Percentiles rank a stretch among this genome's conserved stretches.
Evolutionary conservation across 192 early-diverging fungal species (phyloP).

Genomic region (Linnemannia hyalina): DNA sequence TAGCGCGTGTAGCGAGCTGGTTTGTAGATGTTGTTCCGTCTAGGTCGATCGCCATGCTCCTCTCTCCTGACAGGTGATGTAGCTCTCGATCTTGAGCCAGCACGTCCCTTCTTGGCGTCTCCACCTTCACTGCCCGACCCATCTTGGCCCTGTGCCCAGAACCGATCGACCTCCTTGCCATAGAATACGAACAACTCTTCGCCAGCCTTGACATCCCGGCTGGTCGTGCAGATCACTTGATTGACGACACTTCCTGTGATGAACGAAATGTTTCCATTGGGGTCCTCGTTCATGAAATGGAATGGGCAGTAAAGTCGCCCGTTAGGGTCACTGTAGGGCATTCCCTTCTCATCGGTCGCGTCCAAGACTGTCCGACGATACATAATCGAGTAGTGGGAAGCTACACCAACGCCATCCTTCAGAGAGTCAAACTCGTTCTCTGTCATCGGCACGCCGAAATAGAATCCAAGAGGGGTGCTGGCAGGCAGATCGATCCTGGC

Average conservation of each 20-base stretch:
- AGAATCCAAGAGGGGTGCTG: slow-evolving; percentile 89
- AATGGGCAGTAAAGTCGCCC: slow-evolving; percentile 86
- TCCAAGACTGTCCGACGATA: slow-evolving; percentile 92
- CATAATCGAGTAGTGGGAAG: slow-evolving; percentile 93
- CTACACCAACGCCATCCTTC: slow-evolving; percentile 84
- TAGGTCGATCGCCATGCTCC: slow-evolving; percentile 28
- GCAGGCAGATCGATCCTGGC: slow-evolving; percentile 80
- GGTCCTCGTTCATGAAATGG: slow-evolving; percentile 89
- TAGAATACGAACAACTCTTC: slow-evolving; percentile 94
- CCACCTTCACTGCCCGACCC: slow-evolving; percentile 12
- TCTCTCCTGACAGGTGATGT: slow-evolving; percentile 29
- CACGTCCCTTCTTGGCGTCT: slow-evolving; percentile 12
- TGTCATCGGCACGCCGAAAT: slow-evolving; percentile 98
- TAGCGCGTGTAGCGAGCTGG: slow-evolving; percentile 49
- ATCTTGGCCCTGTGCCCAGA: slow-evolving; percentile 70
- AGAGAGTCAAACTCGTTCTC: slow-evolving; percentile 93
- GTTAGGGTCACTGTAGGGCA: slow-evolving; percentile 79
- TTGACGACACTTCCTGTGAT: slow-evolving; percentile 87
- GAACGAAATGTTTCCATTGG: slow-evolving; percentile 78
- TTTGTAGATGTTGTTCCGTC: slow-evolving; percentile 46
- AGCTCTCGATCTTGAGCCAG: slow-evolving; percentile 26
- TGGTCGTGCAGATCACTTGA: slow-evolving; percentile 88
- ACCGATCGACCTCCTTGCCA: slow-evolving; percentile 88
- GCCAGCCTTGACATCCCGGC: slow-evolving; percentile 75
- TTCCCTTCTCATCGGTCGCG: slow-evolving; percentile 87